Base-by-base conservation (phyloP, 1,284 basidiomycete species). In the Trametes polyzona region DNA sequence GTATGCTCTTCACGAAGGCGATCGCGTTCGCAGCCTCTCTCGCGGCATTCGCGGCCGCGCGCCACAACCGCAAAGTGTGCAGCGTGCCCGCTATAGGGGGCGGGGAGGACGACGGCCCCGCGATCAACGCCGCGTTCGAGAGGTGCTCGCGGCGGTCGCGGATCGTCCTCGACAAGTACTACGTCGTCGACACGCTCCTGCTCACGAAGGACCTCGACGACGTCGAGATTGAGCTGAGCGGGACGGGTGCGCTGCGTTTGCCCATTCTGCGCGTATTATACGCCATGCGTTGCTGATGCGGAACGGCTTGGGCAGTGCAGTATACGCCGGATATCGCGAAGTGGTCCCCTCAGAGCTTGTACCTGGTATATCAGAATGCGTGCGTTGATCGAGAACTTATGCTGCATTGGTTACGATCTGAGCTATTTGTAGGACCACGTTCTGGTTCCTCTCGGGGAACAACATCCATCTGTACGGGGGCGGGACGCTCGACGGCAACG, bases 401-500 rank as follows among this genome's bases (percentile, higher is more conserved):
- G n/a, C n/a, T n/a, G n/a, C n/a, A n/a, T n/a, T 2, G 6, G 12
- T 33, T 23, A 32, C 26, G n/a, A 5, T 27, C 9, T 26, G 30
- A 26, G 24, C 1, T 33, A 27, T 7, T 0, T 64, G 65, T 69
- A 75, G 74, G 16, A 78, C 78, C 5, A 79, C 79, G 0, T 76
- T 73, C 61, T 81, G 78, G 78, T 75, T 80, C 62, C 70, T 82
- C 21, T 75, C 73, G 2, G 80, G 81, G 0, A 66, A 73, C 27
- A 75, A 78, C 52, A 69, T 81, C 49, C 74, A 77, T 56, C 64
- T 82, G 46, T 75, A 77, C 56, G 65, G 62, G 2, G 62, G 65
- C 0, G 65, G 65, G 10, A 65, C 64, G 4, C 39, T 66, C 26
- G 65, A 66, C 53, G 62, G 57, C 16, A 66, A 66, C 33, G 62